Evolutionary conservation across 2,329 filamentous ascomycete genomes (phyloP).

Genomic region (Intubia oerlemansii): DNA sequence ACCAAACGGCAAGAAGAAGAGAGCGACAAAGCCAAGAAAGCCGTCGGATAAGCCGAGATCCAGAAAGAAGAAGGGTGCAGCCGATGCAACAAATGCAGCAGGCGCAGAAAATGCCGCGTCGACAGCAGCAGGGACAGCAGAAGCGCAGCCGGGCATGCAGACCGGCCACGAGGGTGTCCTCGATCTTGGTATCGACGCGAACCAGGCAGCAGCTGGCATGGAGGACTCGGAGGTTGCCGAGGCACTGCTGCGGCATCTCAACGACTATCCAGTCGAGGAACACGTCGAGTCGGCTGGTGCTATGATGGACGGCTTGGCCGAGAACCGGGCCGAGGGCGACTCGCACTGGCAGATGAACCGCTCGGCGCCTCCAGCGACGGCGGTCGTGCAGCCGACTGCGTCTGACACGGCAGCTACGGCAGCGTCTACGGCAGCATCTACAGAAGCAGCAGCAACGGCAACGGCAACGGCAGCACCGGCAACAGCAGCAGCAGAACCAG

Average conservation of each 20-base stretch:
- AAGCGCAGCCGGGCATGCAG: not conserved
- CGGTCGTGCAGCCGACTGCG: not conserved
- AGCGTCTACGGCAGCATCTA: not conserved
- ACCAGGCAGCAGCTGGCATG: not conserved
- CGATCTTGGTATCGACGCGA: constrained; percentile 1
- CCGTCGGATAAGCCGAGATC: too few species aligned
- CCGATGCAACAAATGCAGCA: too few species aligned
- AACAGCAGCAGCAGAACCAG: not conserved
- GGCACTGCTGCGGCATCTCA: constrained; percentile 4
- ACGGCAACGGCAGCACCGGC: not conserved
- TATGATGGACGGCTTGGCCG: constrained; percentile 2
- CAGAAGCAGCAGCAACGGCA: too few species aligned
- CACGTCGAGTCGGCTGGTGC: constrained; percentile 1
- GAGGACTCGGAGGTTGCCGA: constrained; percentile 2
- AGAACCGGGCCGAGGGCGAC: not conserved
- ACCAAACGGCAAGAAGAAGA: too few species aligned
- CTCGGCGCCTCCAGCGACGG: not conserved
- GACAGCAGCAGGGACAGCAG: not conserved
- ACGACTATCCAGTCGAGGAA: constrained; percentile 1
- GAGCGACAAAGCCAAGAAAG: constrained; percentile 2
- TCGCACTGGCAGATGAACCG: constrained; percentile 1
- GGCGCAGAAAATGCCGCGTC: too few species aligned
- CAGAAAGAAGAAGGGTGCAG: constrained; percentile 1
- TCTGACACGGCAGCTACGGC: not conserved
- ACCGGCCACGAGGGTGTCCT: not conserved